phyloP scores from a whole-genome alignment of 2,329 filamentous ascomycete species.

The Aureobasidium uvarum region DNA sequence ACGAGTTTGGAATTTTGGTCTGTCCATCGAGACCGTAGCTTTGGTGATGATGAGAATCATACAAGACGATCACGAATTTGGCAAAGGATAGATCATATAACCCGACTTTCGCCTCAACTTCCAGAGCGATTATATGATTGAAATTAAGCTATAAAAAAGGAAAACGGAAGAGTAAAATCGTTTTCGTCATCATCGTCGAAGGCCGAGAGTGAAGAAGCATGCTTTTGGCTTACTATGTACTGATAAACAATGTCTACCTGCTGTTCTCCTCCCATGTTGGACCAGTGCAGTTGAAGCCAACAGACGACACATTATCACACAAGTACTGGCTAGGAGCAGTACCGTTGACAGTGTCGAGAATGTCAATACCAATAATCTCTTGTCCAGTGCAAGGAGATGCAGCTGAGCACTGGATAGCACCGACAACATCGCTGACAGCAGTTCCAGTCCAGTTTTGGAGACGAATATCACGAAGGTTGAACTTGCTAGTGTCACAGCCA shows the following conservation, averaged over 20 bases:
- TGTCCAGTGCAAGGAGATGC: slow-evolving; percentile 34
- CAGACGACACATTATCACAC: slow-evolving; percentile 31
- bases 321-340: slow-evolving; percentile 31
- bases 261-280: slow-evolving; percentile 23
- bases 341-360: slow-evolving; percentile 29
- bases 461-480: slow-evolving; percentile 40
- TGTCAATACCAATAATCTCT: slow-evolving; percentile 31
- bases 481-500: slow-evolving; percentile 37
- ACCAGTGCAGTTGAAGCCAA: slow-evolving; percentile 34
- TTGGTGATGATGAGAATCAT: no score
- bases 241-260: neutral
- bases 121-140: no score
- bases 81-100: no score
- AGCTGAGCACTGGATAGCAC: slow-evolving; percentile 35
- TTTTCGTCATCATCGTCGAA: neutral
- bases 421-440: slow-evolving; percentile 31
- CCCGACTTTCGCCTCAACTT: no score
- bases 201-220: neutral
- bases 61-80: no score
- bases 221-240: slow-evolving; percentile 7
- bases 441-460: slow-evolving; percentile 37
- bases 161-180: no score
- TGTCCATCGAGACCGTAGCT: no score
- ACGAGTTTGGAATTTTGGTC: no score
- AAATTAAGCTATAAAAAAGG: no score